Percentiles rank a stretch among this genome's conserved stretches.
Conservation (phyloP, 805 yeast species). For the Cyberlindnera misumaiensis region DNA sequence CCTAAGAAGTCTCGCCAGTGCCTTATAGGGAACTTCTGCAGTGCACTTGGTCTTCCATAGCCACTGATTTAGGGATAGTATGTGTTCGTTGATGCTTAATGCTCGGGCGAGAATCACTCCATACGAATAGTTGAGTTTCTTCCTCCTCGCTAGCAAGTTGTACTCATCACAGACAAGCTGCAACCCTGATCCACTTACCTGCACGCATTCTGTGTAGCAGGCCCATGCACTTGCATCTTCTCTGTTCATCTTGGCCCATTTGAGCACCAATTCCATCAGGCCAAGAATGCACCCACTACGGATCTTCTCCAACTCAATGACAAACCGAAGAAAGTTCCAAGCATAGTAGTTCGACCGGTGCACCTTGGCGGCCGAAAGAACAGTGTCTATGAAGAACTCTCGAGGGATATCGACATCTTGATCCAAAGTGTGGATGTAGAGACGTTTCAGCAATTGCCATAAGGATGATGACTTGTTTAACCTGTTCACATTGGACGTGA, state of each 20-base stretch:
- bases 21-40: conserved; percentile 18
- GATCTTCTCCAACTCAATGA: conserved; percentile 18
- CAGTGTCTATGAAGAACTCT: conserved; percentile 13
- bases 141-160: conserved; percentile 4
- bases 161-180: conserved; percentile 9
- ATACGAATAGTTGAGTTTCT: conserved; percentile 1
- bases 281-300: not conserved
- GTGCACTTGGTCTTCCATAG: conserved; percentile 15
- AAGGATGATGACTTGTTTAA: conserved; percentile 34
- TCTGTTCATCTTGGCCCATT: conserved; percentile 22
- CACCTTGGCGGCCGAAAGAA: conserved; percentile 23
- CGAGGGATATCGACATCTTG: not conserved
- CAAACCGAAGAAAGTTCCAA: conserved; percentile 32
- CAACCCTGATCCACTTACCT: conserved; percentile 6
- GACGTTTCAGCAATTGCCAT: conserved; percentile 28
- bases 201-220: conserved; percentile 13
- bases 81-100: conserved; percentile 6
- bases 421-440: conserved; percentile 15
- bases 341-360: conserved; percentile 34
- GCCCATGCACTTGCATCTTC: conserved; percentile 32
- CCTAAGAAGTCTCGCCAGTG: conserved; percentile 11
- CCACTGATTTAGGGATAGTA: conserved; percentile 16
- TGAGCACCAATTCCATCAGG: conserved; percentile 4
- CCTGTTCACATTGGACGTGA: conserved; percentile 28
- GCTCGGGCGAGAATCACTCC: conserved; percentile 2